Conservation (phyloP, 352 stramenopile species). For the Aphanomyces stellatus region DNA sequence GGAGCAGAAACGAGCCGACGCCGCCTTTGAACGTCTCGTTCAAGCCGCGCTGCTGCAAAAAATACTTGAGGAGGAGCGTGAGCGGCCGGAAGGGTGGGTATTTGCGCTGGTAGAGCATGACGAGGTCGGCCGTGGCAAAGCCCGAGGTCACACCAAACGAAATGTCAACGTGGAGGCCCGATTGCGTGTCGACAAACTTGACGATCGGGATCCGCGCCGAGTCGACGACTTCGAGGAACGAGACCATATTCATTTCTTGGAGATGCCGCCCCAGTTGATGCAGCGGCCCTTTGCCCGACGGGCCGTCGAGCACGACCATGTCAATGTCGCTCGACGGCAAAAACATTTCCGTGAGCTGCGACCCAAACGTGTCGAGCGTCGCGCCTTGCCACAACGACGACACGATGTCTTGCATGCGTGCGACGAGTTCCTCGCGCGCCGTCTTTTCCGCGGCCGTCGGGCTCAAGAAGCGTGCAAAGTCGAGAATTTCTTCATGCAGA, state of each 20-base stretch:
- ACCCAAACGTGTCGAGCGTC: slow-evolving; percentile 87
- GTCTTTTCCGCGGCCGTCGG: slow-evolving; percentile 69
- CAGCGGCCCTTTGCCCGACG: slow-evolving; percentile 42
- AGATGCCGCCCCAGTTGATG: slow-evolving; percentile 47
- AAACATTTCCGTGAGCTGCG: slow-evolving; percentile 88
- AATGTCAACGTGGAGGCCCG: slow-evolving; percentile 87
- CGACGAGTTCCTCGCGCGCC: slow-evolving; percentile 54
- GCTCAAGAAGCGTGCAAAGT: slow-evolving; percentile 89
- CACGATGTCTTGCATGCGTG: slow-evolving; percentile 61
- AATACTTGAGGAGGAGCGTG: slow-evolving; percentile 94
- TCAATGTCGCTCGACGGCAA: slow-evolving; percentile 91
- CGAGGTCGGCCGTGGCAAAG: slow-evolving; percentile 76
- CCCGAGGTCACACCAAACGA: slow-evolving; percentile 87
- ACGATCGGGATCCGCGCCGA: slow-evolving; percentile 93
- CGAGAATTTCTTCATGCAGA: slow-evolving; percentile 94
- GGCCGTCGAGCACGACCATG: slow-evolving; percentile 83
- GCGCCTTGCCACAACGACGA: slow-evolving; percentile 43
- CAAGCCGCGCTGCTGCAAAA: slow-evolving; percentile 85
- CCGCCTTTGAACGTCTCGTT: slow-evolving; percentile 94
- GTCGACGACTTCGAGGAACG: slow-evolving; percentile 92
- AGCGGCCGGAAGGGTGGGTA: slow-evolving; percentile 90
- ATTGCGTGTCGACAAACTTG: slow-evolving; percentile 90
- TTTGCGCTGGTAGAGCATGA: slow-evolving; percentile 87
- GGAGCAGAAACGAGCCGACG: slow-evolving; percentile 89
- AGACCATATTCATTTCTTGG: slow-evolving; percentile 60